A percentile compares a stretch with the other conserved stretches of the same genome.
Evolutionary conservation across 176 grass and related monocot genomes (phyloP).

Genomic region (Rhynchospora tenuis): DNA sequence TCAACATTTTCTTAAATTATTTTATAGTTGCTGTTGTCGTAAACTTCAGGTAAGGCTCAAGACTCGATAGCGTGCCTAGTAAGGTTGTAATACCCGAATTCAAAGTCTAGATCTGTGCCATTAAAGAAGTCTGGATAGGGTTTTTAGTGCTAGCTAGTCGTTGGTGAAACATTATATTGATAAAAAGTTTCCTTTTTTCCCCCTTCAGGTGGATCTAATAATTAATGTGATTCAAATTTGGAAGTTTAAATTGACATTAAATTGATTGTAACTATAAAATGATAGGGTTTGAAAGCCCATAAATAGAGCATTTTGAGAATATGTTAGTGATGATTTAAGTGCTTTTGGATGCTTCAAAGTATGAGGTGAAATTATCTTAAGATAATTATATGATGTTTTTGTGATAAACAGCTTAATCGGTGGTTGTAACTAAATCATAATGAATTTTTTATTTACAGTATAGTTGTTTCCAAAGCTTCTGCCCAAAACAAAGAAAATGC

Average conservation of each 20-base stretch:
- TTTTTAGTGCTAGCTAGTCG: neutral
- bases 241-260: neutral
- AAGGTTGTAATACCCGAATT: neutral
- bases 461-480: no score
- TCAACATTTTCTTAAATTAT: neutral
- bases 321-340: neutral
- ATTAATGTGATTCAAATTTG: neutral
- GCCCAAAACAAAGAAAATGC: no score
- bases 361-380: neutral
- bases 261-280: neutral
- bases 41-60: slow-evolving; percentile 7
- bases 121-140: neutral
- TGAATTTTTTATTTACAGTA: no score
- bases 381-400: neutral
- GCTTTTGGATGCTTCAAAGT: neutral
- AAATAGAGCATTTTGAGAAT: neutral
- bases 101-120: neutral
- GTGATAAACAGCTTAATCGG: neutral
- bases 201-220: neutral
- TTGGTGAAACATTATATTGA: neutral
- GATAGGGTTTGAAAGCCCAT: neutral
- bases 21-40: neutral
- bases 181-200: neutral
- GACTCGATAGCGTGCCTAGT: neutral
- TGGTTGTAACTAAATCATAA: neutral